Base-by-base conservation (phyloP, 768 basidiomycete genomes). In the Mycena filopes region DNA sequence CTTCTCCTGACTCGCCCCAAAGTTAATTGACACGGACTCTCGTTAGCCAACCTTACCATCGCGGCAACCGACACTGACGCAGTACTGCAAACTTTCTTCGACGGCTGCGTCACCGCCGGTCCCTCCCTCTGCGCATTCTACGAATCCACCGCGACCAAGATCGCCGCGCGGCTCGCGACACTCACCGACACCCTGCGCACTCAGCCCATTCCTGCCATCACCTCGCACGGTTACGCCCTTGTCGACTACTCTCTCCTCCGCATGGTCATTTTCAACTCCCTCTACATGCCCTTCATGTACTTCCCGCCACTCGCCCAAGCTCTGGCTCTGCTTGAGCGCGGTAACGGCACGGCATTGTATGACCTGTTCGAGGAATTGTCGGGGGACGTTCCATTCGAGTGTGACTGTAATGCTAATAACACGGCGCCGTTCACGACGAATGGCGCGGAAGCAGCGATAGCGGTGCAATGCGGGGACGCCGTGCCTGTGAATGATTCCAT, bases 241-340 rank as follows among this genome's bases (percentile, higher is more conserved):
- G 70, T 74, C 54, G 74, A 75, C 69, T 71, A 69, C 50, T 47
- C 64, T n/a, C 42, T 68, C 36, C 66, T 75, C 46, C 62, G 69
- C 33, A 33, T 29, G 15, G 54, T 60, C 21, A 48, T 78, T 38
- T 75, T 74, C 57, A 20, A 23, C 6, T 23, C 66, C 1, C 66
- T 77, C 36, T 75, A 74, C 54, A n/a, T 61, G 3, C 76, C 75
- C 16, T 73, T 68, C 45, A 48, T 12, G 2, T 18, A 36, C 18
- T 73, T 62, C 31, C 57, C 69, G 12, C 16, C 53, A 10, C 63
- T 76, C 7, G 73, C 70, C 2, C 49, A 57, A 41, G 71, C 58
- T 2, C 62, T 78, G 9, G 71, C 74, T 18, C 75, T 71, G 31
- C 70, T 76, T 11, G 74, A 74, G 54, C 50, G 48, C 10, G 77